These are phyloP conservation scores for Fusarium sterilihyphosum DNA, from an alignment of 2,329 filamentous ascomycete genomes.

Conservation along the genomic window DNA sequence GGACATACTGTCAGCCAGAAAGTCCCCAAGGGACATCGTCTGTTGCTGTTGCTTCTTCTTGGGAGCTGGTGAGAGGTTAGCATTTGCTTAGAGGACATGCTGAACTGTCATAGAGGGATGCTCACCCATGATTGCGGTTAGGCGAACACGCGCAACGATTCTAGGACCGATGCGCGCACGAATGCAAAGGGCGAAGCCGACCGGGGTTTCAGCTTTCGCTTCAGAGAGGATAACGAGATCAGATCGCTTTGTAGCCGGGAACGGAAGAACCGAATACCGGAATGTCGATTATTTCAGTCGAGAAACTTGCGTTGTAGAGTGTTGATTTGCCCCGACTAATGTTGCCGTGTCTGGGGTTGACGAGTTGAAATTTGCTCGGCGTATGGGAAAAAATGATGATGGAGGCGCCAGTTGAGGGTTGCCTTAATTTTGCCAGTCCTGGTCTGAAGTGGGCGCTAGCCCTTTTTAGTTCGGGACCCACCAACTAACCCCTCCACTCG, in stretches of 20 bases:
- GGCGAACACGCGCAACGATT: slow-evolving; percentile 59
- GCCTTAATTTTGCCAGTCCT: slow-evolving; percentile 56
- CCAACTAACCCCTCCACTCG: slow-evolving; percentile 26
- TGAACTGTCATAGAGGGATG: slow-evolving; percentile 15
- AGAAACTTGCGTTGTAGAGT: slow-evolving; percentile 39
- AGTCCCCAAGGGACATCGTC: slow-evolving; percentile 98
- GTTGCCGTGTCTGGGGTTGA: slow-evolving; percentile 55
- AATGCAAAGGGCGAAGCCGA: slow-evolving; percentile 45
- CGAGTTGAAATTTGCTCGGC: slow-evolving; percentile 57
- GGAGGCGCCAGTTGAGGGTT: slow-evolving; percentile 52
- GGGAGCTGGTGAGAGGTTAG: slow-evolving; percentile 69
- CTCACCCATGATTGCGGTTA: slow-evolving; percentile 72
- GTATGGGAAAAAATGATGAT: slow-evolving; percentile 51
- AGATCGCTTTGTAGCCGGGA: slow-evolving; percentile 11
- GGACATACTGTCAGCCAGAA: slow-evolving; percentile 87
- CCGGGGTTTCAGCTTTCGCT: slow-evolving; percentile 44
- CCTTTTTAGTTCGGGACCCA: slow-evolving; percentile 35
- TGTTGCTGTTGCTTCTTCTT: slow-evolving; percentile 86
- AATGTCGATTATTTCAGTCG: slow-evolving; percentile 18
- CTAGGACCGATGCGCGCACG: slow-evolving; percentile 53
- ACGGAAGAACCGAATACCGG: not conserved
- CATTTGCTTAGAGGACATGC: not conserved
- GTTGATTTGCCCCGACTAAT: slow-evolving; percentile 50
- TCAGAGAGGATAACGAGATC: slow-evolving; percentile 22
- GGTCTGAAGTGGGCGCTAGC: slow-evolving; percentile 55